Percentiles rank a stretch among this genome's conserved stretches.
These are phyloP conservation scores for Acanthamoeba healyi DNA, from an alignment of 208 protist genomes.

Conservation along the genomic window DNA sequence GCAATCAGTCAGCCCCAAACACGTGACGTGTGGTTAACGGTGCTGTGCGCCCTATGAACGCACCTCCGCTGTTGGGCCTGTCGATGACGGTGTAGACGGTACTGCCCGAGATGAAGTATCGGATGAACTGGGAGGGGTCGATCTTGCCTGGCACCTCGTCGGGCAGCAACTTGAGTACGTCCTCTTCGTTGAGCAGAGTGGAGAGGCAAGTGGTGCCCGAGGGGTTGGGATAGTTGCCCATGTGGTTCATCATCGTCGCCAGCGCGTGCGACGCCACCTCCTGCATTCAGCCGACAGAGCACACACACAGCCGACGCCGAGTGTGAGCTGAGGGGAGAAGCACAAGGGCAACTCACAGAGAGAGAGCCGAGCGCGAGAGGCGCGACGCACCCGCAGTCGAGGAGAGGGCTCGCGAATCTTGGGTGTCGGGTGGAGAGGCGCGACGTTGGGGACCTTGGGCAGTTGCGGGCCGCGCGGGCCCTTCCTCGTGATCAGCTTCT, in stretches of 20 bases:
- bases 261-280: constrained; percentile 22
- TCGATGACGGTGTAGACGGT: constrained; percentile 50
- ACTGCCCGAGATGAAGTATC: not conserved
- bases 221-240: constrained; percentile 29
- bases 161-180: not conserved
- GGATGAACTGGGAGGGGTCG: constrained; percentile 23
- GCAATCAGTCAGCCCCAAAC: too few species aligned
- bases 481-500: constrained; percentile 1
- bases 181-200: constrained; percentile 31
- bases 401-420: constrained; percentile 21
- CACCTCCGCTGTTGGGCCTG: constrained; percentile 47
- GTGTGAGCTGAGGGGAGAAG: not conserved
- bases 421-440: not conserved
- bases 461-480: not conserved
- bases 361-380: too few species aligned
- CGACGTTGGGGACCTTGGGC: not conserved
- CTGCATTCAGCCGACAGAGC: not conserved
- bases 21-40: not conserved
- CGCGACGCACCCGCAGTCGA: not conserved
- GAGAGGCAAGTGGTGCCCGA: constrained; percentile 26
- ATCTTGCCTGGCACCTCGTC: constrained; percentile 12
- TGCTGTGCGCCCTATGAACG: not conserved
- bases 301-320: too few species aligned
- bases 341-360: too few species aligned
- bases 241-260: constrained; percentile 43